These are phyloP conservation scores for Geosmithia putterillii DNA, from an alignment of 2,329 filamentous ascomycete genomes.

Conservation along the genomic window DNA sequence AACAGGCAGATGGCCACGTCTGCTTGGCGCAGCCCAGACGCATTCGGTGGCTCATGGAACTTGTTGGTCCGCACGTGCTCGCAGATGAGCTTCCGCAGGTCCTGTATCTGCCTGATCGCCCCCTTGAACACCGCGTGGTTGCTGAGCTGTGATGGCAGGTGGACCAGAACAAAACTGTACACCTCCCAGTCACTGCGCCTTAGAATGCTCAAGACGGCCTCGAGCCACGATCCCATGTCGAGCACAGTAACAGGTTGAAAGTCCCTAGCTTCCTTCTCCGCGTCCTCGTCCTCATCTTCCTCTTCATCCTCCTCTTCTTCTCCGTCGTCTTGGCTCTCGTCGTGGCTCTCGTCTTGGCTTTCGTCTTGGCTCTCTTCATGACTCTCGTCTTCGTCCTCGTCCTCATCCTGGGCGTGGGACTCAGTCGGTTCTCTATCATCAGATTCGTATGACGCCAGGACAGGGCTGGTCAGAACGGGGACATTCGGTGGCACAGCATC, in stretches of 20 bases:
- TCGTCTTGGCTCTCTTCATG: not conserved
- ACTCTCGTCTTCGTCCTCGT: slow-evolving; percentile 17
- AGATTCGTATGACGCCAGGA: slow-evolving; percentile 11
- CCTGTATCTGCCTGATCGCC: slow-evolving; percentile 61
- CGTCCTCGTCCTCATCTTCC: slow-evolving; percentile 20
- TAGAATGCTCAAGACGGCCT: slow-evolving; percentile 61
- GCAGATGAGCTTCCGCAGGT: slow-evolving; percentile 64
- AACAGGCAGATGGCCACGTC: slow-evolving; percentile 86
- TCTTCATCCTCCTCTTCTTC: slow-evolving; percentile 6
- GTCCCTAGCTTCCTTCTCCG: not conserved
- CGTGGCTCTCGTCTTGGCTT: slow-evolving; percentile 5
- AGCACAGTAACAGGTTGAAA: slow-evolving; percentile 22
- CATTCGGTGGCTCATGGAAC: slow-evolving; percentile 69
- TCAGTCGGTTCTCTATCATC: slow-evolving; percentile 4
- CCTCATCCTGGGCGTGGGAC: too few species aligned
- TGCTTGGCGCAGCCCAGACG: slow-evolving; percentile 71
- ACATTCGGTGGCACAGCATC: slow-evolving; percentile 39
- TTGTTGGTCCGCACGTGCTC: slow-evolving; percentile 68
- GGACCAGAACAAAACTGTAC: slow-evolving; percentile 80
- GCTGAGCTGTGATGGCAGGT: slow-evolving; percentile 75
- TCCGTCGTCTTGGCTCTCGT: not conserved
- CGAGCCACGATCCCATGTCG: slow-evolving; percentile 60
- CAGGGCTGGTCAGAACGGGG: slow-evolving; percentile 32
- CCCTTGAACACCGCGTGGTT: slow-evolving; percentile 78
- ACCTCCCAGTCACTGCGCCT: slow-evolving; percentile 78